A percentile compares a stretch with the other conserved stretches of the same genome.
These are phyloP conservation scores for Arachis monticola DNA, from an alignment of 331 rosid species.

Conservation along the genomic window DNA sequence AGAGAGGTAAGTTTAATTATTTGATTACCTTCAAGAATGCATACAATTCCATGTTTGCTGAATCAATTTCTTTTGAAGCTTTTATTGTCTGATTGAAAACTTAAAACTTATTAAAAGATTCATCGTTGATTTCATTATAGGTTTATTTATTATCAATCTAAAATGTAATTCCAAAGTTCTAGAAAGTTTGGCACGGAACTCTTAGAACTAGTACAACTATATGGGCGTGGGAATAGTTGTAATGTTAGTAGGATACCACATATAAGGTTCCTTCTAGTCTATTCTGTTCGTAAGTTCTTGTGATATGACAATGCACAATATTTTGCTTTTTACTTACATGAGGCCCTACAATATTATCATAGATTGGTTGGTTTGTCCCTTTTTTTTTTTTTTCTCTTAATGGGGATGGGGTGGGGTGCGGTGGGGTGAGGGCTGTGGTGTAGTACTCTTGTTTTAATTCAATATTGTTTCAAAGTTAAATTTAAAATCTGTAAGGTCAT, in stretches of 20 bases:
- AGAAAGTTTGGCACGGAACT: neutral
- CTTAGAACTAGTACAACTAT: neutral
- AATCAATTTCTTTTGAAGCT: slow-evolving; percentile 2
- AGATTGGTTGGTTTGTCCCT: neutral
- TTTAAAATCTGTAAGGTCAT: neutral
- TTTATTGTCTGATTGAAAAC: slow-evolving; percentile 19
- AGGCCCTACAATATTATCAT: neutral
- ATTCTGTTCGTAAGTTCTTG: no score
- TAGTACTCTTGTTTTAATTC: no score
- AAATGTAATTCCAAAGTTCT: slow-evolving; percentile 17
- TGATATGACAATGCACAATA: neutral
- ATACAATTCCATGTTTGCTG: neutral
- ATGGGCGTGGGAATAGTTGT: neutral
- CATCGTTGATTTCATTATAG: slow-evolving; percentile 16
- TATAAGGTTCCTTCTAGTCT: no score
- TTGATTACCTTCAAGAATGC: slow-evolving; percentile 10
- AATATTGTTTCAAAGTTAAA: neutral
- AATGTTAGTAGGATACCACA: no score
- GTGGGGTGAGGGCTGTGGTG: no score
- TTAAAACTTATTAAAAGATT: slow-evolving; percentile 1
- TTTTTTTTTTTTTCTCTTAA: neutral
- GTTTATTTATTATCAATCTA: neutral
- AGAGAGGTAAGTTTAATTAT: slow-evolving; percentile 58
- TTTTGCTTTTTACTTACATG: slow-evolving; percentile 11
- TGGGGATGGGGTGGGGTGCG: no score